Percentiles rank a stretch among this genome's conserved stretches.
phyloP scores from a whole-genome alignment of 768 basidiomycete species.

The Gloeopeniophorella convolvens region DNA sequence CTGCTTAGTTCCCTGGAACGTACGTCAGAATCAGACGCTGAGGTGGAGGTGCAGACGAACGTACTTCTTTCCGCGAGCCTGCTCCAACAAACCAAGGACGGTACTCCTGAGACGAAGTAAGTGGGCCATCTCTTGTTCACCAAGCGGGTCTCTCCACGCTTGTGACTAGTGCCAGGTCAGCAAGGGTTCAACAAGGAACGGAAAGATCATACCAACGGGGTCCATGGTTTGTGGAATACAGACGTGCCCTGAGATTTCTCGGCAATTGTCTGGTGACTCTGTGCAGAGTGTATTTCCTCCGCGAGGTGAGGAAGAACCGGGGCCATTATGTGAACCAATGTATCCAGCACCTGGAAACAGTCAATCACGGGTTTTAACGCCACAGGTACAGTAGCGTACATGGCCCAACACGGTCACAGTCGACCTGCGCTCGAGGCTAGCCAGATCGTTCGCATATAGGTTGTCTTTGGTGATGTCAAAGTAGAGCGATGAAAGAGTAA shows the following conservation, averaged over 20 bases:
- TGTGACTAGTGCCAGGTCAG: slow-evolving; percentile 32
- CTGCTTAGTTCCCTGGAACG: slow-evolving; percentile 55
- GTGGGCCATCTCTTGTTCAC: slow-evolving; percentile 54
- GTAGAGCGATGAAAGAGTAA: slow-evolving; percentile 84
- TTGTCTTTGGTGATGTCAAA: slow-evolving; percentile 89
- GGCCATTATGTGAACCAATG: slow-evolving; percentile 64
- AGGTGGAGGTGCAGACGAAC: slow-evolving; percentile 19
- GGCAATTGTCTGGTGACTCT: slow-evolving; percentile 12
- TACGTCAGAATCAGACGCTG: slow-evolving; percentile 4
- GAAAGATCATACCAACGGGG: slow-evolving; percentile 46
- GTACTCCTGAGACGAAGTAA: slow-evolving; percentile 54
- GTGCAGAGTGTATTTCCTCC: slow-evolving; percentile 68
- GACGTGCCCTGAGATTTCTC: slow-evolving; percentile 36
- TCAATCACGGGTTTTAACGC: not conserved
- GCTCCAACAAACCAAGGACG: slow-evolving; percentile 65
- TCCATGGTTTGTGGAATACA: slow-evolving; percentile 70
- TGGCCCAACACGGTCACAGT: slow-evolving; percentile 67
- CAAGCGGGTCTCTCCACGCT: slow-evolving; percentile 56
- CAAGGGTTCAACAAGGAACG: not conserved
- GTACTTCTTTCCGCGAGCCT: slow-evolving; percentile 71
- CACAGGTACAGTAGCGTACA: slow-evolving; percentile 43
- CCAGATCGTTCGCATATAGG: slow-evolving; percentile 63
- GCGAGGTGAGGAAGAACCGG: slow-evolving; percentile 88
- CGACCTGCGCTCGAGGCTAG: slow-evolving; percentile 50
- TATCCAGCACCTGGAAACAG: slow-evolving; percentile 48